Evolutionary conservation across 2,329 filamentous ascomycete species (phyloP).

Genomic region (Colletotrichum lentis): DNA sequence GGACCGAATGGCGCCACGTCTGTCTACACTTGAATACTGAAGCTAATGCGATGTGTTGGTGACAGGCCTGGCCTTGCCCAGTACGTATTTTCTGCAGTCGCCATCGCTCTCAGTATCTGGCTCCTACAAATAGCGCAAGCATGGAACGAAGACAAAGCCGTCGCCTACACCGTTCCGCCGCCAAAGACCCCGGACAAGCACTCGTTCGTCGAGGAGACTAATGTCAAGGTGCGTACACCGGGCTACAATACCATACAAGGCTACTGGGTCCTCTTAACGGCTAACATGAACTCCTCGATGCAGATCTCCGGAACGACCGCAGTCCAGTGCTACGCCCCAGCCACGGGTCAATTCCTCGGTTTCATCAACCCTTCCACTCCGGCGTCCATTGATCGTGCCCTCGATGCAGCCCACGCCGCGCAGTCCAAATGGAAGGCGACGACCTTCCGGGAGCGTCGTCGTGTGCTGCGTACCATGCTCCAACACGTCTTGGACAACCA

Average conservation of each 20-base stretch:
- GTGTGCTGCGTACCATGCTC: conserved; percentile 82
- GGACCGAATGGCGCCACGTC: conserved; percentile 21
- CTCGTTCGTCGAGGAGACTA: conserved; percentile 65
- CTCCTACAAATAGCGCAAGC: conserved; percentile 44
- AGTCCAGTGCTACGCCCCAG: conserved; percentile 88
- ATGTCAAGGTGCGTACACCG: conserved; percentile 61
- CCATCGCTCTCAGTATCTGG: conserved; percentile 45
- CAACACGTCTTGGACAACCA: conserved; percentile 89
- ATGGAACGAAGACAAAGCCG: conserved; percentile 52
- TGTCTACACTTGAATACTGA: neutral
- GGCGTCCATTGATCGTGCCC: conserved; percentile 79
- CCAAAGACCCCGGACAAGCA: conserved; percentile 69
- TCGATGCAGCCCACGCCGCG: conserved; percentile 76
- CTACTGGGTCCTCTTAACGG: neutral
- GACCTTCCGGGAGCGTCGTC: conserved; percentile 77
- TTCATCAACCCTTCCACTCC: conserved; percentile 78
- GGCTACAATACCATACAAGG: neutral
- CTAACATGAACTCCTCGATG: neutral
- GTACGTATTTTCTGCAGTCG: conserved; percentile 43
- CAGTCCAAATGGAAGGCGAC: conserved; percentile 82
- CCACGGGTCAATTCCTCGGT: conserved; percentile 85
- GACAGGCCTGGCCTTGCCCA: conserved; percentile 41
- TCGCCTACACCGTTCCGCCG: conserved; percentile 67
- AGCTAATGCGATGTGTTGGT: conserved; percentile 2
- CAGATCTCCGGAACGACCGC: conserved; percentile 69